Percentiles rank a stretch among this genome's conserved stretches.
Evolutionary conservation across 2,329 filamentous ascomycete species (phyloP).

Genomic region (Didymella glomerata): DNA sequence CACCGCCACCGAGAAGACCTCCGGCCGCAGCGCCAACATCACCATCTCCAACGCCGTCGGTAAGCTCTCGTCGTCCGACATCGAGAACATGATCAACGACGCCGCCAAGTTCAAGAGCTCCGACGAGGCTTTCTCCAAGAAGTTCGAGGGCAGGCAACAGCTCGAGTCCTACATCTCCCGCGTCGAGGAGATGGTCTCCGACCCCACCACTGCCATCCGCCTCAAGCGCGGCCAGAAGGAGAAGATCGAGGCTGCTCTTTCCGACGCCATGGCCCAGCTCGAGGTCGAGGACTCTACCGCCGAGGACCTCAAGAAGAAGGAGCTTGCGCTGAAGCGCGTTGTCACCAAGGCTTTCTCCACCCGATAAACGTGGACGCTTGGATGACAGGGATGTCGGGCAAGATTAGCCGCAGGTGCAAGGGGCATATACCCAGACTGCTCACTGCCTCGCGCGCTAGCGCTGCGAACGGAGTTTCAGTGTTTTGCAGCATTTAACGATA

Average conservation of each 20-base stretch:
- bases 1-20: conserved; percentile 98
- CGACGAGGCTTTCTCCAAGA: conserved; percentile 99
- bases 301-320: conserved; percentile 99
- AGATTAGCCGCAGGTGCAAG: conserved; percentile 39
- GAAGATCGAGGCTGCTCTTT: conserved; percentile 97
- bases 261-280: conserved; percentile 96
- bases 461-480: conserved; percentile 41
- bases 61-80: conserved; percentile 93
- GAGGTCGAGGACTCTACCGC: conserved; percentile 91
- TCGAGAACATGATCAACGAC: conserved; percentile 97
- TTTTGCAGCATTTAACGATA: conserved; percentile 48
- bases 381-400: conserved; percentile 26
- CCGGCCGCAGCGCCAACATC: conserved; percentile 97
- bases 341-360: conserved; percentile 98
- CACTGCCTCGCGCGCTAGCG: conserved; percentile 26
- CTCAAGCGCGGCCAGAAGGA: conserved; percentile 99
- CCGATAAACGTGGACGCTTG: conserved; percentile 64
- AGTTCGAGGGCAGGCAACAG: conserved; percentile 98
- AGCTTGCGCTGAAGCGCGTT: conserved; percentile 94
- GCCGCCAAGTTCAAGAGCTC: conserved; percentile 98
- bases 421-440: conserved; percentile 39
- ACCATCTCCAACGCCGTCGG: conserved; percentile 99
- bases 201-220: conserved; percentile 94
- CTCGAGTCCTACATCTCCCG: conserved; percentile 98
- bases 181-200: conserved; percentile 98